These are phyloP conservation scores for Russula abietina DNA, from an alignment of 768 basidiomycete species.

Conservation along the genomic window DNA sequence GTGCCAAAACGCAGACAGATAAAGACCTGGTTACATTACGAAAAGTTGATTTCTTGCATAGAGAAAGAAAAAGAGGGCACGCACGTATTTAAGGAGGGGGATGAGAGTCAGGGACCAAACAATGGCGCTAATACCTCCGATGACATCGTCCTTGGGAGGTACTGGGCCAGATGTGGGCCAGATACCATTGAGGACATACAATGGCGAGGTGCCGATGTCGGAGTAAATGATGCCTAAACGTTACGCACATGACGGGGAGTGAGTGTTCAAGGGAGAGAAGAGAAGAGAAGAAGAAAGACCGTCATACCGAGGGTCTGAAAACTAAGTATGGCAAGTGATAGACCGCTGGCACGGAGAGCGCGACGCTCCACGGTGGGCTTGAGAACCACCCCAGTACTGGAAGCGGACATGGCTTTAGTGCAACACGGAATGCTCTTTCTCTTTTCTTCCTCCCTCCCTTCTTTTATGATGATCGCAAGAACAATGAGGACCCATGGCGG, in stretches of 20 bases:
- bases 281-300: not conserved
- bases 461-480: not conserved
- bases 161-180: slow-evolving; percentile 45
- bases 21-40: slow-evolving; percentile 34
- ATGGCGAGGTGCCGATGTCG: slow-evolving; percentile 51
- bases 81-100: slow-evolving; percentile 59
- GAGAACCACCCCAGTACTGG: not conserved
- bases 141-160: slow-evolving; percentile 53
- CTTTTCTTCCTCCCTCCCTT: not conserved
- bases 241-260: not conserved
- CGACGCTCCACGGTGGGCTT: not conserved
- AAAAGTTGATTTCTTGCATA: not conserved
- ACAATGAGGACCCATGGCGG: slow-evolving; percentile 6
- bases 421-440: too few relatives aligned
- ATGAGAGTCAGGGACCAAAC: slow-evolving; percentile 58
- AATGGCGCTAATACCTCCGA: slow-evolving; percentile 58
- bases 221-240: slow-evolving; percentile 39
- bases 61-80: slow-evolving; percentile 20
- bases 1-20: slow-evolving; percentile 48
- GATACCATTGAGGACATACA: slow-evolving; percentile 62
- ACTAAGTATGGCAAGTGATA: slow-evolving; percentile 28
- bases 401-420: not conserved
- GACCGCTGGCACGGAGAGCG: slow-evolving; percentile 10
- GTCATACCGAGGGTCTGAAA: slow-evolving; percentile 32
- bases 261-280: too few relatives aligned